phyloP scores from a whole-genome alignment of 768 basidiomycete species.

The Podaxis carcinomalis region DNA sequence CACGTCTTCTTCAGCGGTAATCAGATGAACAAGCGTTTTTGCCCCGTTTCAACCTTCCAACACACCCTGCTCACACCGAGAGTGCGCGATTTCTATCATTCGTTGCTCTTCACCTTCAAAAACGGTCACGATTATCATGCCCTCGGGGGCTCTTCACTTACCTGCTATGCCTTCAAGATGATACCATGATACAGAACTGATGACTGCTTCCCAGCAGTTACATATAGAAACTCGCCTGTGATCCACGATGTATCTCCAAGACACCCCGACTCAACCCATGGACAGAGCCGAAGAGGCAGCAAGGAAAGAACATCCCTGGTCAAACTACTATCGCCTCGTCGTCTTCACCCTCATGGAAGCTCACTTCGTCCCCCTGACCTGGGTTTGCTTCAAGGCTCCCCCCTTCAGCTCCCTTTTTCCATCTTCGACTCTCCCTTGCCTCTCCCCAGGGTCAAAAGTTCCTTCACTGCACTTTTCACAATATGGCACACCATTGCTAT shows the following conservation, averaged over 20 bases:
- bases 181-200: background rate
- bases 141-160: too few species aligned
- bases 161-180: too few species aligned
- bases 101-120: too few species aligned
- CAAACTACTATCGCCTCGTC: background rate
- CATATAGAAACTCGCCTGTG: background rate
- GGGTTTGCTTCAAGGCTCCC: background rate
- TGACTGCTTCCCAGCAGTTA: background rate
- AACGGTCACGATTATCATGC: too few species aligned
- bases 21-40: too few species aligned
- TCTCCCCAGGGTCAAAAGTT: background rate
- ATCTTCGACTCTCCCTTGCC: background rate
- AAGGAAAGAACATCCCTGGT: background rate
- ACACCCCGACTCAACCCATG: too few species aligned
- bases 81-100: too few species aligned
- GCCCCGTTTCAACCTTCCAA: too few species aligned
- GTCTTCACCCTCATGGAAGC: background rate
- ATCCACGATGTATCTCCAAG: too few species aligned
- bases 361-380: background rate
- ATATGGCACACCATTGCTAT: background rate
- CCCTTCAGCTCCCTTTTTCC: background rate
- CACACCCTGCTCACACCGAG: too few species aligned
- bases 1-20: too few species aligned
- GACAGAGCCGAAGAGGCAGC: background rate
- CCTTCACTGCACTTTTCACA: background rate